Base-by-base conservation (phyloP, 2,329 filamentous ascomycete species). In the Kalaharituber pfeilii region DNA sequence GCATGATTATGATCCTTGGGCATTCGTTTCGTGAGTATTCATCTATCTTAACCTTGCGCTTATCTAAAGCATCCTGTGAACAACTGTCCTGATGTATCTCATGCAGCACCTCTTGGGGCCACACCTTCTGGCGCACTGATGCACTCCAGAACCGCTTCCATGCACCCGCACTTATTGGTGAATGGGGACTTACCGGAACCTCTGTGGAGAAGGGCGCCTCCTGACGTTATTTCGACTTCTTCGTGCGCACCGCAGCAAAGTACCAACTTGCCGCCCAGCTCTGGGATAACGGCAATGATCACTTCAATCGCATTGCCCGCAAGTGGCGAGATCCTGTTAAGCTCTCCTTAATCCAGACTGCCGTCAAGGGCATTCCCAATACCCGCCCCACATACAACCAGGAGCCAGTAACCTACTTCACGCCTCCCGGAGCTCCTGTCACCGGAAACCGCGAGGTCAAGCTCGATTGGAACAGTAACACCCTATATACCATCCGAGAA, bases 251-350 rank as follows among this genome's bases (percentile, higher is more conserved):
- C 0, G 72, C 73, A 0, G 68, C 66, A 1, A 69, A 72, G 47
- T 73, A 76, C 59, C 69, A 73, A 57, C 75, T 74, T 6, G 65
- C 72, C 1, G 69, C 72, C 2, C 67, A 79, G 1, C 63, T 80
- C 5, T 80, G 77, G 77, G 77, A 80, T 62, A 80, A 79, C 55
- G 76, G 77, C 8, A 9, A 52, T 2, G 76, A 79, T 59, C 73
- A 76, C 39, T 68, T 78, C 9, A 68, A 79, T 59, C 73, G 77
- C 33, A 66, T 65, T 2, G 67, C 70, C 0, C 69, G 70, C 47
- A 60, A 62, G 2, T 80, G 75, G 75, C 67, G 72, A 18, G 77
- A 80, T 57, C 66, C 68, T 0, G 69, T 72, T 0, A 69, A 70
- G 0, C 63, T 75, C 3, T 66, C 70, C 5, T 73, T 80, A 56